These are phyloP conservation scores for Thalassiosira sp. DNA, from an alignment of 352 stramenopile genomes.

Conservation along the genomic window DNA sequence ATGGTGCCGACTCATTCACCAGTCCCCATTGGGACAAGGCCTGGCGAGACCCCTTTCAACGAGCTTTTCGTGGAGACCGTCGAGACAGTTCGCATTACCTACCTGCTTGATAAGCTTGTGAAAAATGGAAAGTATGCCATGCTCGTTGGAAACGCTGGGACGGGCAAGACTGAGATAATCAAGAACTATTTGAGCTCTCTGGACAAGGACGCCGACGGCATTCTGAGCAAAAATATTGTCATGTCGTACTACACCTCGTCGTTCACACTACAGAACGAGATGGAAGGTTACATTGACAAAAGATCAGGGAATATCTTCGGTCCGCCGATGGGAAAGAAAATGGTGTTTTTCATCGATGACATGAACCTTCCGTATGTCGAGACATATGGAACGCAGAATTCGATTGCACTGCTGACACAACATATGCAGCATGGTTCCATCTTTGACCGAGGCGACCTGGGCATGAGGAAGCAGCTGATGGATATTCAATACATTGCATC, in stretches of 20 bases:
- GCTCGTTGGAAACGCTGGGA: constrained; percentile 93
- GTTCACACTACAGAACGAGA: constrained; percentile 91
- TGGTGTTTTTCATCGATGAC: constrained; percentile 97
- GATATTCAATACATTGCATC: constrained; percentile 95
- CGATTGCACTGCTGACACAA: constrained; percentile 91
- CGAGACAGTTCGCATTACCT: constrained; percentile 93
- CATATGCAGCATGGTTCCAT: constrained; percentile 96
- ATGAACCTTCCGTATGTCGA: constrained; percentile 96
- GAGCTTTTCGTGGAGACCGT: constrained; percentile 95
- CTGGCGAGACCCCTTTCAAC: constrained; percentile 93
- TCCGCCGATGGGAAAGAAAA: constrained; percentile 92
- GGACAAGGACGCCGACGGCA: constrained; percentile 90
- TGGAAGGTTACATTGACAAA: constrained; percentile 97
- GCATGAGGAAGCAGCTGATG: constrained; percentile 95
- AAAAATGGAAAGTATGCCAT: constrained; percentile 92
- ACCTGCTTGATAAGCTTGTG: constrained; percentile 92
- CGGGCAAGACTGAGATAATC: constrained; percentile 96
- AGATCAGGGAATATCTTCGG: constrained; percentile 93
- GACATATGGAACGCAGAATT: constrained; percentile 96
- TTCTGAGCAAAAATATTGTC: constrained; percentile 95
- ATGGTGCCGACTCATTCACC: constrained; percentile 85
- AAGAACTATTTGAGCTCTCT: constrained; percentile 90
- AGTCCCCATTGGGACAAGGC: constrained; percentile 89
- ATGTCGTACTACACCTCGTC: constrained; percentile 97
- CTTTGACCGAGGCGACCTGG: constrained; percentile 93